These are phyloP conservation scores for Kazachstania sp. DNA, from an alignment of 1,139 yeast species.

Conservation along the genomic window DNA sequence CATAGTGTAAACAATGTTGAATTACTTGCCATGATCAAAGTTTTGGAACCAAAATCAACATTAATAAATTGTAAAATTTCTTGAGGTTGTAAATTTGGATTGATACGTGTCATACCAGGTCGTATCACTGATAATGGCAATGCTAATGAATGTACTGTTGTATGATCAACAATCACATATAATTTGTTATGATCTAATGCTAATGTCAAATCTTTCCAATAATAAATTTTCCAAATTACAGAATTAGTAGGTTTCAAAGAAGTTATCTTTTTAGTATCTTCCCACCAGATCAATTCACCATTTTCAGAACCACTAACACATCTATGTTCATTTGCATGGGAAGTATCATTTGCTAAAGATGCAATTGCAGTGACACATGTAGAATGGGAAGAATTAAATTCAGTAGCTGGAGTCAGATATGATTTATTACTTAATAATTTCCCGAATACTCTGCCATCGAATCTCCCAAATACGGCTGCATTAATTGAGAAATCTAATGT, in stretches of 20 bases:
- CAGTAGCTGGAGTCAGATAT: slow-evolving; percentile 33
- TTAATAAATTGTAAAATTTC: slow-evolving; percentile 21
- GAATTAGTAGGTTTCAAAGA: slow-evolving; percentile 17
- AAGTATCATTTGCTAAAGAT: slow-evolving; percentile 18
- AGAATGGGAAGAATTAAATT: slow-evolving; percentile 30
- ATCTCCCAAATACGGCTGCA: slow-evolving; percentile 38
- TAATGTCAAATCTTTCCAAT: slow-evolving; percentile 23
- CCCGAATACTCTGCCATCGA: slow-evolving; percentile 38
- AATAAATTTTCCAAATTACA: slow-evolving; percentile 22
- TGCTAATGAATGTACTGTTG: slow-evolving; percentile 13
- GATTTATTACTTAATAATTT: slow-evolving; percentile 34
- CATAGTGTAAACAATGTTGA: slow-evolving; percentile 25
- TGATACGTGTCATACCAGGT: background rate
- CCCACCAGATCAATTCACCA: slow-evolving; percentile 36
- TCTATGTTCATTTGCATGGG: slow-evolving; percentile 21
- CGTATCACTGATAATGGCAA: slow-evolving; percentile 10
- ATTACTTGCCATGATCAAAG: slow-evolving; percentile 24
- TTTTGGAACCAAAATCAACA: slow-evolving; percentile 49
- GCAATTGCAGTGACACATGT: slow-evolving; percentile 34
- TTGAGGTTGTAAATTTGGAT: slow-evolving; percentile 4
- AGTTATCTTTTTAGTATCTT: slow-evolving; percentile 25
- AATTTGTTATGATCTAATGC: slow-evolving; percentile 22
- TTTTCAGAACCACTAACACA: slow-evolving; percentile 37
- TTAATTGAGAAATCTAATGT: slow-evolving; percentile 31
- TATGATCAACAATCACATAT: slow-evolving; percentile 20